Evolutionary conservation across 768 basidiomycete species (phyloP).

Genomic region (Mycena venus): DNA sequence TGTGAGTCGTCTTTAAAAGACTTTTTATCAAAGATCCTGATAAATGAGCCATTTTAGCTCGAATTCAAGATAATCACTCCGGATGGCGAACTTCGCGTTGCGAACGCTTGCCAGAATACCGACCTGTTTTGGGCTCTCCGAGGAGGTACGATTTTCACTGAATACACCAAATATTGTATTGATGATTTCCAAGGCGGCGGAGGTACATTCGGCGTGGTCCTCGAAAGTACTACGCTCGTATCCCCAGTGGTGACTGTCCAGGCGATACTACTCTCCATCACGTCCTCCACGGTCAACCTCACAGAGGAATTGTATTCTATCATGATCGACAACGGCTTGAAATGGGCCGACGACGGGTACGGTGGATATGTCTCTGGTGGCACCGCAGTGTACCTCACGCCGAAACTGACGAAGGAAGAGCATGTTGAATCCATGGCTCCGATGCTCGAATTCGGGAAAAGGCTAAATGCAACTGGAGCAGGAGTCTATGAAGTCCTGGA

Average conservation of each 20-base stretch:
- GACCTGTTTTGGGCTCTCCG: conserved; percentile 55
- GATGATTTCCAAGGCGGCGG: conserved; percentile 29
- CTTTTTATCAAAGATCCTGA: neutral
- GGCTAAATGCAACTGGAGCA: neutral
- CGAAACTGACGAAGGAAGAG: conserved; percentile 38
- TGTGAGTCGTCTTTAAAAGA: conserved; percentile 20
- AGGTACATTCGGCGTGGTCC: conserved; percentile 38
- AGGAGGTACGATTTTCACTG: conserved; percentile 18
- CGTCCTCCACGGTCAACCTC: conserved; percentile 3
- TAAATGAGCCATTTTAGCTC: conserved; percentile 31
- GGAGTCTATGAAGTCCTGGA: neutral
- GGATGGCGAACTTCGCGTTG: conserved; percentile 48
- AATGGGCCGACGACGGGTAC: conserved; percentile 42
- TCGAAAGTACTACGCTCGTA: conserved; percentile 30
- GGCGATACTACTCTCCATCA: conserved; percentile 28
- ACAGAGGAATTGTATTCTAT: conserved; percentile 35
- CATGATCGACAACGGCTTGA: conserved; percentile 35
- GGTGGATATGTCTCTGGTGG: conserved; percentile 18
- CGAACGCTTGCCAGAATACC: conserved; percentile 48
- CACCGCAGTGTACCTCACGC: conserved; percentile 44
- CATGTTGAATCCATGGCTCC: conserved; percentile 43
- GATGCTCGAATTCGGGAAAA: conserved; percentile 30
- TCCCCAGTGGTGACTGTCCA: conserved; percentile 33
- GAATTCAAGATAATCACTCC: conserved; percentile 54
- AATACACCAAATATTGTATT: neutral